phyloP scores from a whole-genome alignment of 2,329 filamentous ascomycete genomes.

The Fusarium chaquense region DNA sequence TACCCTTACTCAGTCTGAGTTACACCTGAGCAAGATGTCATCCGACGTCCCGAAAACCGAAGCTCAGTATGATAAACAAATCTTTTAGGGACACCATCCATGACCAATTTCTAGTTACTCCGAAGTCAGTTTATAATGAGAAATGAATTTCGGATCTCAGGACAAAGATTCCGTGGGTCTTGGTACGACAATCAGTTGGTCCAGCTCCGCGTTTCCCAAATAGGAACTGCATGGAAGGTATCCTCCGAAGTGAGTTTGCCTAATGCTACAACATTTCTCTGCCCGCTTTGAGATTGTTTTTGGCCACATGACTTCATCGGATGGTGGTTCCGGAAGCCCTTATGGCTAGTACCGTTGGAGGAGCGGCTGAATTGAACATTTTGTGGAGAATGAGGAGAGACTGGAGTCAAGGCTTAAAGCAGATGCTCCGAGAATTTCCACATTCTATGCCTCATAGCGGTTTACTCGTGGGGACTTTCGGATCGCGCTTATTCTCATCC shows the following conservation, averaged over 20 bases:
- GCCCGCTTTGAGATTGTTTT: neutral
- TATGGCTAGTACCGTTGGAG: constrained; percentile 4
- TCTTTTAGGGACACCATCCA: neutral
- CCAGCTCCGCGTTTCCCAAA: constrained; percentile 26
- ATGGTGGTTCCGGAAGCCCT: neutral
- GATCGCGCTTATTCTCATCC: constrained; percentile 11
- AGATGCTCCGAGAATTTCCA: constrained; percentile 27
- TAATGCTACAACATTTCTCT: constrained; percentile 20
- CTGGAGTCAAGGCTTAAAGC: constrained; percentile 7
- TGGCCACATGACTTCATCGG: constrained; percentile 13
- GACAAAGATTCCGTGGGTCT: constrained; percentile 7
- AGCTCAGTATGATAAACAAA: neutral
- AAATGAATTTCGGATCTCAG: constrained; percentile 17
- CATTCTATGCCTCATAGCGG: neutral
- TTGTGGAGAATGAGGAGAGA: neutral
- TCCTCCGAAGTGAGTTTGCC: constrained; percentile 35
- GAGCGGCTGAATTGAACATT: neutral
- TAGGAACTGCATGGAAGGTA: constrained; percentile 28
- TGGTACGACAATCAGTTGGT: constrained; percentile 10
- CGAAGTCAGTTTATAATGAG: neutral
- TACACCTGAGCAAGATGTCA: neutral
- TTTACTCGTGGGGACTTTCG: neutral
- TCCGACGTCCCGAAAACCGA: constrained; percentile 2
- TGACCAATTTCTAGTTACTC: neutral
- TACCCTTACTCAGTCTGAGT: neutral